A percentile compares a stretch with the other conserved stretches of the same genome.
Evolutionary conservation across 148 eudicot genomes (phyloP).

Genomic region (Chenopodium album): DNA sequence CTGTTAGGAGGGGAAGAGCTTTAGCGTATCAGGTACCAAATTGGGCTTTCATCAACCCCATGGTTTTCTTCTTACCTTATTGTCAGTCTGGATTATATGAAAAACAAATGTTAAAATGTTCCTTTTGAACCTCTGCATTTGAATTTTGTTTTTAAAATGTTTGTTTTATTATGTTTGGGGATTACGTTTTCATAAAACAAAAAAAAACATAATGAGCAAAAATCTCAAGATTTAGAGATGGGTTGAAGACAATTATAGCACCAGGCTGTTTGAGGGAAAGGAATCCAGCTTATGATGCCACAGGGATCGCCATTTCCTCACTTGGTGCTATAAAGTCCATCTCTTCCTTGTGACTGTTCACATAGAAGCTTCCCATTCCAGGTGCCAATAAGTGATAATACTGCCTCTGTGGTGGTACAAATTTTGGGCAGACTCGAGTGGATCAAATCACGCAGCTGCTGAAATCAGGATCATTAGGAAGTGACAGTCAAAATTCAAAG

Average conservation of each 20-base stretch:
- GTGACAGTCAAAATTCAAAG: slow-evolving; percentile 39
- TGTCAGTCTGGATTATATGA: background rate
- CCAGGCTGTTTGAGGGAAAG: slow-evolving; percentile 25
- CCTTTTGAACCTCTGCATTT: background rate
- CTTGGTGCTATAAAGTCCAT: slow-evolving; percentile 41
- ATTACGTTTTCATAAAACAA: background rate
- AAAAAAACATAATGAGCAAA: background rate
- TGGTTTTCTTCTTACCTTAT: background rate
- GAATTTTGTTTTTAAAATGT: background rate
- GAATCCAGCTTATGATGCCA: slow-evolving; percentile 20
- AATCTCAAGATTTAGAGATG: slow-evolving; percentile 17
- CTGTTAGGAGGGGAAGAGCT: slow-evolving; percentile 76
- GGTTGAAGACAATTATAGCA: slow-evolving; percentile 33
- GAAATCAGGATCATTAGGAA: slow-evolving; percentile 41
- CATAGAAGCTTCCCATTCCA: slow-evolving; percentile 55
- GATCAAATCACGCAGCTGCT: slow-evolving; percentile 77
- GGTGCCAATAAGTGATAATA: slow-evolving; percentile 62
- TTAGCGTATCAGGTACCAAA: slow-evolving; percentile 80
- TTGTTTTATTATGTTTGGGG: background rate
- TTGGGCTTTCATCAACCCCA: slow-evolving; percentile 3
- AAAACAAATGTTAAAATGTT: background rate
- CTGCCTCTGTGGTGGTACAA: slow-evolving; percentile 64
- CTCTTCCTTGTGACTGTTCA: slow-evolving; percentile 58
- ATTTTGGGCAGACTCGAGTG: slow-evolving; percentile 90
- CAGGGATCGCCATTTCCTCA: slow-evolving; percentile 24